Evolutionary conservation across 2,329 filamentous ascomycete genomes (phyloP), one percentile per base, ranked within the genome.

Genomic region (Trichoderma hamatum): DNA sequence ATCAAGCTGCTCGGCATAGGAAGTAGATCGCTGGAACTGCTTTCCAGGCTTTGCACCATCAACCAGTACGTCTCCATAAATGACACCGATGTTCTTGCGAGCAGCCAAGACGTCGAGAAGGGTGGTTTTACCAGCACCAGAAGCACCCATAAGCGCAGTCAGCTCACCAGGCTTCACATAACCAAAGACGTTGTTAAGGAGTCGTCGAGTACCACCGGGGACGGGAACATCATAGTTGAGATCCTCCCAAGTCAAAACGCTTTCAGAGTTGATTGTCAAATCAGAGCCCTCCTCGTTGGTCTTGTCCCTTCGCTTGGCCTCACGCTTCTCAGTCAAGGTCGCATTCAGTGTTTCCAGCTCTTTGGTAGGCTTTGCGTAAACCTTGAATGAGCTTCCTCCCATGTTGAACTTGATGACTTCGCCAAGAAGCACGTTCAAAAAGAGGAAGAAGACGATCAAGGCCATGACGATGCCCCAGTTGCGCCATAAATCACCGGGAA

Each of bases 121-220:
- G 0, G 93, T 96, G 0, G 93, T 96, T 81, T 97, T 97, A 60
- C 93, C 93, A 5, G 93, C 93, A n/a, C 92, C 92, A 5, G 91
- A 93, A 7, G 90, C 89, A 49, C 92, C 92, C 91, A 96, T 94
- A 1, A 96, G 82, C 2, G 92, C 92, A 3, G 91, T 94, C 11
- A 95, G 84, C 73, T 90, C 88, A 43, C 92, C 92, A 1, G 92
- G 92, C 71, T 90, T 89, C 62, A 94, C 91, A 73, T 90, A 95
- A 2, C 90, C 94, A 68, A 81, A 86, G 1, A 88, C 81, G 51
- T 83, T 80, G 75, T 84, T 83, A 2, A 90, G 83, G 6, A 90
- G 83, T 5, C 85, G 84, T 11, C 86, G 82, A 5, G 82, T 85
- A 2, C 86, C 87, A 5, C 84, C 85, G 0, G 86, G 82, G 3